A percentile compares a stretch with the other conserved stretches of the same genome.
These are phyloP conservation scores for Ascochyta koolunga DNA, from an alignment of 2,329 filamentous ascomycete species.

Conservation along the genomic window DNA sequence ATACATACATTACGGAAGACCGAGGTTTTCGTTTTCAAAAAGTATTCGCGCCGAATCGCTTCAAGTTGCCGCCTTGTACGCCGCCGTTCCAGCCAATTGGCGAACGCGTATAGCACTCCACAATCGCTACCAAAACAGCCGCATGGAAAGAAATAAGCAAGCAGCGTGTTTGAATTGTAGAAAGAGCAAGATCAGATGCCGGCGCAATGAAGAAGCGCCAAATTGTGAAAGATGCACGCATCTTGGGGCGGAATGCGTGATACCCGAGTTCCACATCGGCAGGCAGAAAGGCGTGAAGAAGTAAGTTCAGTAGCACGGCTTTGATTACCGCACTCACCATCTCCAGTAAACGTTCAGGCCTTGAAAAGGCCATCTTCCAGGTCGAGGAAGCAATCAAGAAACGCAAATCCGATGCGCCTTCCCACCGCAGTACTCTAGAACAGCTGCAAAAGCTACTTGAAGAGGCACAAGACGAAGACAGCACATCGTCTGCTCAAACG, in stretches of 20 bases:
- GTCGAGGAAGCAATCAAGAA: slow-evolving; percentile 68
- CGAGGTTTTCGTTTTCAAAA: background rate
- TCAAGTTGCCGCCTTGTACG: background rate
- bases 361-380: slow-evolving; percentile 76
- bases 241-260: slow-evolving; percentile 66
- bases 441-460: slow-evolving; percentile 58
- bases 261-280: slow-evolving; percentile 72
- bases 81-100: slow-evolving; percentile 3
- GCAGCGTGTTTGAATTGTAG: slow-evolving; percentile 70
- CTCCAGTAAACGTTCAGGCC: slow-evolving; percentile 71
- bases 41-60: background rate
- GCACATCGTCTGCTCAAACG: background rate
- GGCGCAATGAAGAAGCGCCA: slow-evolving; percentile 56
- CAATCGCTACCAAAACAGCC: background rate
- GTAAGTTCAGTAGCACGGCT: slow-evolving; percentile 50
- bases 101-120: slow-evolving; percentile 3
- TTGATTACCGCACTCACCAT: background rate
- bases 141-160: slow-evolving; percentile 33
- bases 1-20: background rate
- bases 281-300: slow-evolving; percentile 80
- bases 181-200: slow-evolving; percentile 70
- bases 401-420: slow-evolving; percentile 33
- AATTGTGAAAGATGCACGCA: slow-evolving; percentile 68
- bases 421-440: slow-evolving; percentile 33
- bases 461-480: slow-evolving; percentile 50